Percentiles rank a stretch among this genome's conserved stretches.
Evolutionary conservation across 805 yeast species (phyloP).

Genomic region (Metschnikowia reukaufii): DNA sequence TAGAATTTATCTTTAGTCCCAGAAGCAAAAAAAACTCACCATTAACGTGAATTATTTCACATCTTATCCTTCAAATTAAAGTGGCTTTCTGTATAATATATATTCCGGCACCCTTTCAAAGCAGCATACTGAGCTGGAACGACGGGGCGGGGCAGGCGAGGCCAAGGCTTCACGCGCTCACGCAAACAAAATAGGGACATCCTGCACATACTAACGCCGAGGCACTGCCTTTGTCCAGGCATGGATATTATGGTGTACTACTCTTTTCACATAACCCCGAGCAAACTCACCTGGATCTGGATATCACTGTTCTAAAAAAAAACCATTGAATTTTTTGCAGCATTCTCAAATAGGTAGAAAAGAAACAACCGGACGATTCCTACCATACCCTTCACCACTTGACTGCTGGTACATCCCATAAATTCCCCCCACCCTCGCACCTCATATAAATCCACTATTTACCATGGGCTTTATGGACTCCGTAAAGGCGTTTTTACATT

Average conservation of each 20-base stretch:
- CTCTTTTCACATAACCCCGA: neutral
- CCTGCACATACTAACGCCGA: neutral
- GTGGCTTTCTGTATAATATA: neutral
- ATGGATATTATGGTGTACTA: neutral
- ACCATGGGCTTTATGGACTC: conserved; percentile 40
- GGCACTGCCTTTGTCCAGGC: neutral
- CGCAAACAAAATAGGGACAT: neutral
- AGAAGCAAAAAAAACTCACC: too few relatives aligned
- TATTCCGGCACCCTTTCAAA: neutral
- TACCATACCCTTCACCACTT: too few relatives aligned
- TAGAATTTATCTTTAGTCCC: too few relatives aligned
- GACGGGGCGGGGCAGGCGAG: neutral
- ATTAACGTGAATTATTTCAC: too few relatives aligned
- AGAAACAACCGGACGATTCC: too few relatives aligned
- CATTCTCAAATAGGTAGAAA: too few relatives aligned
- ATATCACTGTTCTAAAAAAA: too few relatives aligned
- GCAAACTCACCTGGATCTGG: neutral
- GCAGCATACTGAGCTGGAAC: neutral
- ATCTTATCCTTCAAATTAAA: too few relatives aligned
- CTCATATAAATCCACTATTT: neutral
- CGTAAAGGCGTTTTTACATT: conserved; percentile 42
- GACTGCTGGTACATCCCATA: too few relatives aligned
- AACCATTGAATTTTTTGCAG: too few relatives aligned
- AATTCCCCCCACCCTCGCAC: too few relatives aligned
- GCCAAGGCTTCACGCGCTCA: neutral